Base-by-base conservation (phyloP, 192 early-diverging fungal species). In the Dissophora ornata region DNA sequence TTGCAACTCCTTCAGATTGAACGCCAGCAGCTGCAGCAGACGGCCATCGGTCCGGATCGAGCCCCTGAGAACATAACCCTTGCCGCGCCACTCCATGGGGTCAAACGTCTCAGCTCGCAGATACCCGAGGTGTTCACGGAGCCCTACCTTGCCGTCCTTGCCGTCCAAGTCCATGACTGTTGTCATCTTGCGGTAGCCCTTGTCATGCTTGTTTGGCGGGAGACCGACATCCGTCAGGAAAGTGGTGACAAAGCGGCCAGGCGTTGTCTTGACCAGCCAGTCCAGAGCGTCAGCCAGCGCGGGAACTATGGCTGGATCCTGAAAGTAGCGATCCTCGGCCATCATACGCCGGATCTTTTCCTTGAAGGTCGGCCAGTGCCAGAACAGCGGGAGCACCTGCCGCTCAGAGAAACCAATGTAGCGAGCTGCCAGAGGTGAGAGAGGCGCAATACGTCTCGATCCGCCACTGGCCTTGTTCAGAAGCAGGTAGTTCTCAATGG, bases 61-160 rank as follows among this genome's bases (percentile, higher is more conserved):
- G 32, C 54, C 54, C 33, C 18, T 0, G 29, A 54, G 32, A 10
- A 54, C 0, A 34, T 54, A 54, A 21, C 52, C 32, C 52, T 36
- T 56, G 4, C 24, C 26, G 41, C n/a, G 24, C 24, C 41, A 58
- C 56, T 44, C 40, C 22, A 12, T 58, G 25, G 54, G 41, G 41
- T 58, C 56, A 44, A 58, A 58, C 26, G 26, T 30, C 56, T 58
- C 15, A 40, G 56, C 19, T 4, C 34, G 33, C 34, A 55, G 5
- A 55, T 32, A 24, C 36, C 4, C 30, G 33, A 55, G 18, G 53
- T 40, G 53, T 40, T 40, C 53, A 5, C 53, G 34, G 12, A 40
- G 53, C 21, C 53, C 34, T 55, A 19, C 53, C 32, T 55, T 55
- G 30, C 53, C 53, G 51, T 55, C 19, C 32, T 55, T 55, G 53